phyloP scores from a whole-genome alignment of 352 stramenopile species.

The Thraustochytrium striatum region DNA sequence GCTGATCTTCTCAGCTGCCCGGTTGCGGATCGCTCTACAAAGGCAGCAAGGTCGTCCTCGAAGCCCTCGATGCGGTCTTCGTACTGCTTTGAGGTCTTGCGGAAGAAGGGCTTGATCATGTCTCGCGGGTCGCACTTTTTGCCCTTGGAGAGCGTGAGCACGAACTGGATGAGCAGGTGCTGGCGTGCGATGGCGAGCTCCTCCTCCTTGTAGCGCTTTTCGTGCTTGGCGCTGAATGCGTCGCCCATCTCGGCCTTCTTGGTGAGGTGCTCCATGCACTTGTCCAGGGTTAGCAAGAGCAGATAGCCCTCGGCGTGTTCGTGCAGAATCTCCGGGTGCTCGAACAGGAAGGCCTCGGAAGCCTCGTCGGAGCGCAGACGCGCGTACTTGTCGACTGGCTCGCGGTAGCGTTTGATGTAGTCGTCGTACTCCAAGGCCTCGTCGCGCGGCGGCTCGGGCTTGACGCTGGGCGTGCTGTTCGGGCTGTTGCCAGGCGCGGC shows the following conservation, averaged over 20 bases:
- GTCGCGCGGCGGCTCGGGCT: slow-evolving; percentile 54
- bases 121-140: slow-evolving; percentile 69
- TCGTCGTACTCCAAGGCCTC: slow-evolving; percentile 70
- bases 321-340: slow-evolving; percentile 70
- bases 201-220: slow-evolving; percentile 53
- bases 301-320: slow-evolving; percentile 79
- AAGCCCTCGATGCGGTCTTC: slow-evolving; percentile 66
- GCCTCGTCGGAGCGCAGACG: slow-evolving; percentile 61
- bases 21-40: slow-evolving; percentile 71
- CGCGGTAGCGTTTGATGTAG: slow-evolving; percentile 72
- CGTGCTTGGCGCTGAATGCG: slow-evolving; percentile 55
- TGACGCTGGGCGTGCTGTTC: slow-evolving; percentile 10
- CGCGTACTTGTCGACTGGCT: slow-evolving; percentile 71
- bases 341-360: slow-evolving; percentile 70
- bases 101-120: slow-evolving; percentile 77
- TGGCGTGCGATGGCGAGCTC: slow-evolving; percentile 55
- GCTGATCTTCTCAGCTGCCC: slow-evolving; percentile 68
- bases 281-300: slow-evolving; percentile 72
- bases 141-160: slow-evolving; percentile 70
- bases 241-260: slow-evolving; percentile 68
- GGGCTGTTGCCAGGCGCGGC: neutral
- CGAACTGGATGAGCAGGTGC: slow-evolving; percentile 77
- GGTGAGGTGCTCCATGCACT: slow-evolving; percentile 75
- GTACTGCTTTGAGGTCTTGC: slow-evolving; percentile 61
- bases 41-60: slow-evolving; percentile 64